Conservation (phyloP, 768 basidiomycete species). For the Butyriboletus loyo region DNA sequence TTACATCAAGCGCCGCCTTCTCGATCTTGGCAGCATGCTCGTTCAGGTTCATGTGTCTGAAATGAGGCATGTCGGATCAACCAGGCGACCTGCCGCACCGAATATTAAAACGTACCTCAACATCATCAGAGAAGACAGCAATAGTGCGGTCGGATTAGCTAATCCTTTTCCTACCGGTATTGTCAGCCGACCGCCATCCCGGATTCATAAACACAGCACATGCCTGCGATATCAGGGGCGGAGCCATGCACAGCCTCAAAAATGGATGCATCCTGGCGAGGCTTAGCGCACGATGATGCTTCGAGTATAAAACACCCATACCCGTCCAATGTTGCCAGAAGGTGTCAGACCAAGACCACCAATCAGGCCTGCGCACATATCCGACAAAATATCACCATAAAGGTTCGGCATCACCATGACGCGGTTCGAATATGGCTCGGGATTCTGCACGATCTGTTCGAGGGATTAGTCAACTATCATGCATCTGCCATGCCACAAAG, state of each 20-base stretch:
- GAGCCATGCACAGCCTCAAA: conserved; percentile 99
- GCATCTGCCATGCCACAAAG: background rate
- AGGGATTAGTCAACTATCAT: background rate
- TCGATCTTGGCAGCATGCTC: conserved; percentile 87
- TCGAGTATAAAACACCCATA: conserved; percentile 36
- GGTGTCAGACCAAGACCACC: conserved; percentile 97
- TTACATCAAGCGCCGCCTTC: conserved; percentile 82
- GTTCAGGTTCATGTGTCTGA: conserved; percentile 88
- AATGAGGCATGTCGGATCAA: conserved; percentile 25
- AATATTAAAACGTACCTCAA: conserved; percentile 59
- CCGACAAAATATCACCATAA: conserved; percentile 92
- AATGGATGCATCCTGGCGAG: conserved; percentile 86
- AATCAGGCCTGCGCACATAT: conserved; percentile 98
- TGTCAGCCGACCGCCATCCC: background rate
- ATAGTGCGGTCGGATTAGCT: conserved; percentile 98
- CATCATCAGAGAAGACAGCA: conserved; percentile 98
- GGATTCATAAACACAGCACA: conserved; percentile 19
- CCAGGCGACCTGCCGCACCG: conserved; percentile 4
- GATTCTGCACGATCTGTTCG: conserved; percentile 83
- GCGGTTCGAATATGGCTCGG: conserved; percentile 87
- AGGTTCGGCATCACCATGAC: conserved; percentile 99
- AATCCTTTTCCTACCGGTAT: conserved; percentile 68
- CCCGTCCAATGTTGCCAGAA: conserved; percentile 95
- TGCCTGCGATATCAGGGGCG: conserved; percentile 97
- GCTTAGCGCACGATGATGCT: conserved; percentile 13